Evolutionary conservation across 139 green algal genomes (phyloP).

Genomic region (Prasinococcaceae sp.): DNA sequence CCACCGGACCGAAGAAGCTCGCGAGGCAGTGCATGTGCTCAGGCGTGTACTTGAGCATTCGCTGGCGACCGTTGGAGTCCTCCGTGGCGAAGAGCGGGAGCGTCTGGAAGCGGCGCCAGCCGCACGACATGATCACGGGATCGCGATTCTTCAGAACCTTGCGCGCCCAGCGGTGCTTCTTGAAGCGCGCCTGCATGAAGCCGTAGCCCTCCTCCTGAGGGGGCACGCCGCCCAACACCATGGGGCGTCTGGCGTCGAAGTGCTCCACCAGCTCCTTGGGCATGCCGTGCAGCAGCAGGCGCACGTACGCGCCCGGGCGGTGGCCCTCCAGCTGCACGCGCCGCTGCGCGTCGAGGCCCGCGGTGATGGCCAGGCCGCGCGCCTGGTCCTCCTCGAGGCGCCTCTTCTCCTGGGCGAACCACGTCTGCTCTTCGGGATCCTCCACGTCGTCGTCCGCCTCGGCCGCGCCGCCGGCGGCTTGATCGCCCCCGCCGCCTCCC

Average conservation of each 20-base stretch:
- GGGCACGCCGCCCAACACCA: slow-evolving; percentile 73
- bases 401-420: slow-evolving; percentile 74
- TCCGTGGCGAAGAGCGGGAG: slow-evolving; percentile 72
- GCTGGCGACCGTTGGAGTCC: slow-evolving; percentile 72
- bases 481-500: slow-evolving; percentile 13
- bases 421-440: slow-evolving; percentile 34
- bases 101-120: slow-evolving; percentile 88
- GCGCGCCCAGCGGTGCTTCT: slow-evolving; percentile 58
- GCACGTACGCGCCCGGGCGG: slow-evolving; percentile 70
- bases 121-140: slow-evolving; percentile 75
- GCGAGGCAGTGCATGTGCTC: slow-evolving; percentile 96
- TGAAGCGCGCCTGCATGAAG: slow-evolving; percentile 64
- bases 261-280: slow-evolving; percentile 75
- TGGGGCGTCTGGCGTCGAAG: slow-evolving; percentile 58
- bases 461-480: slow-evolving; percentile 7
- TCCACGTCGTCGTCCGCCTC: slow-evolving; percentile 20
- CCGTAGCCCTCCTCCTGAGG: slow-evolving; percentile 64
- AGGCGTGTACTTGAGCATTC: slow-evolving; percentile 92
- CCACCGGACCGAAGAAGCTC: slow-evolving; percentile 55
- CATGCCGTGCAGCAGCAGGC: slow-evolving; percentile 63
- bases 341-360: slow-evolving; percentile 54
- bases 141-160: slow-evolving; percentile 82
- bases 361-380: slow-evolving; percentile 45
- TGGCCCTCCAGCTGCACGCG: slow-evolving; percentile 65
- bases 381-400: slow-evolving; percentile 54